Percentiles rank a stretch among this genome's conserved stretches.
These are phyloP conservation scores for Proliferodiscus dingleyae DNA, from an alignment of 2,329 filamentous ascomycete genomes.

Conservation along the genomic window DNA sequence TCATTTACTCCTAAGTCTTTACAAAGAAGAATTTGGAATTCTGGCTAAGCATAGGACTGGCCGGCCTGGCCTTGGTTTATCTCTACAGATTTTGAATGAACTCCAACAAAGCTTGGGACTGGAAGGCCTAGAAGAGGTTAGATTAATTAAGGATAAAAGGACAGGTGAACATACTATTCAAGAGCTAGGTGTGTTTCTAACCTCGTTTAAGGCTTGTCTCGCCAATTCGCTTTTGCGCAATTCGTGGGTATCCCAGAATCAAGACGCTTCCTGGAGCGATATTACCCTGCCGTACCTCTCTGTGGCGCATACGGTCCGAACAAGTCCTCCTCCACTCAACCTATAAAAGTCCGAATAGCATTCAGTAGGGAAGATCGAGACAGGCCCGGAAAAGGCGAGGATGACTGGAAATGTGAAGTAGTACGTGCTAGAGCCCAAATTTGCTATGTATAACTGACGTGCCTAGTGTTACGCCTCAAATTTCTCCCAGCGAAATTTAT, in stretches of 20 bases:
- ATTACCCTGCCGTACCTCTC: constrained; percentile 45
- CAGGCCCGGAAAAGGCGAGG: constrained; percentile 40
- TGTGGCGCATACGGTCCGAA: constrained; percentile 40
- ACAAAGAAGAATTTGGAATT: constrained; percentile 29
- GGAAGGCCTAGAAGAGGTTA: constrained; percentile 49
- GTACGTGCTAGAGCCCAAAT: constrained; percentile 31
- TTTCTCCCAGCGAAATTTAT: constrained; percentile 49
- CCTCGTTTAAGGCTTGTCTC: constrained; percentile 44
- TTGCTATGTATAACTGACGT: constrained; percentile 10
- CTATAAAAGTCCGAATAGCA: constrained; percentile 37
- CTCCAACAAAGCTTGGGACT: constrained; percentile 46
- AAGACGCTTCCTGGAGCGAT: constrained; percentile 46
- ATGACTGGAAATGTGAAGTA: constrained; percentile 53
- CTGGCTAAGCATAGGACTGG: constrained; percentile 34
- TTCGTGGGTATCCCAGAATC: constrained; percentile 46
- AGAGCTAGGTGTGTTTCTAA: constrained; percentile 6
- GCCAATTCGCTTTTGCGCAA: constrained; percentile 52
- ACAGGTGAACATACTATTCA: constrained; percentile 39
- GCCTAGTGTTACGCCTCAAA: constrained; percentile 51
- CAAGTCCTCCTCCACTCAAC: constrained; percentile 38
- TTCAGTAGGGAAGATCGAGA: constrained; percentile 48
- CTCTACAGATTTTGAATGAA: constrained; percentile 50
- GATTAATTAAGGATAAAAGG: constrained; percentile 53
- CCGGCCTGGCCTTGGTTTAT: constrained; percentile 29
- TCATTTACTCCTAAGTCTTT: constrained; percentile 32